phyloP scores from a whole-genome alignment of 306 rosid genomes.

The Comarum palustre region DNA sequence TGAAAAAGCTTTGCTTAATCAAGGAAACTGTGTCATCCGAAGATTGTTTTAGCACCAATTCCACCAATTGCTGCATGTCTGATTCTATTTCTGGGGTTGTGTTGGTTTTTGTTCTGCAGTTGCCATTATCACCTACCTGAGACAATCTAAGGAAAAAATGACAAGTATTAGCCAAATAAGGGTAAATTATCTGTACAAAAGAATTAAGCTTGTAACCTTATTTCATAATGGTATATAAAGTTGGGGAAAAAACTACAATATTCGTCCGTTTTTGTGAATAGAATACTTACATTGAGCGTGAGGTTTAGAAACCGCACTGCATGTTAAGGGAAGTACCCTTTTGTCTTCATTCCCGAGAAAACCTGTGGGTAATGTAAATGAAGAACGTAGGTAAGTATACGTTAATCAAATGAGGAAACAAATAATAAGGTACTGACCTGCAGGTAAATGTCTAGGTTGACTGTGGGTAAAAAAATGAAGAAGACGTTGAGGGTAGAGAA shows the following conservation, averaged over 20 bases:
- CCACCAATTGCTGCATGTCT: conserved; percentile 64
- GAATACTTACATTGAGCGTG: conserved; percentile 41
- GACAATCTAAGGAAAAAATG: background rate
- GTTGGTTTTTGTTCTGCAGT: background rate
- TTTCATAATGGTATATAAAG: background rate
- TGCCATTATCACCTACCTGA: conserved; percentile 43
- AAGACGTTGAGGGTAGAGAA: background rate
- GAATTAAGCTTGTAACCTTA: background rate
- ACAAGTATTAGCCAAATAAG: background rate
- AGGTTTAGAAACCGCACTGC: conserved; percentile 57
- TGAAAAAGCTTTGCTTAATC: conserved; percentile 64
- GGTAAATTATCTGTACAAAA: conserved; percentile 36
- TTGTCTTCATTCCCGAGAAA: conserved; percentile 40
- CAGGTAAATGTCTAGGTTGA: conserved; percentile 4
- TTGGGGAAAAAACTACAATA: too few species aligned
- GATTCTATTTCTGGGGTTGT: conserved; percentile 46
- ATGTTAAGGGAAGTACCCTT: conserved; percentile 36
- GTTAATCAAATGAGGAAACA: too few species aligned
- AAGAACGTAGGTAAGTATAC: background rate
- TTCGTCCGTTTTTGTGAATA: too few species aligned
- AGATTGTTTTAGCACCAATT: conserved; percentile 50
- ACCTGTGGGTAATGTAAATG: conserved; percentile 32
- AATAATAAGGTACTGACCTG: background rate
- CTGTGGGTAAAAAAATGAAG: background rate
- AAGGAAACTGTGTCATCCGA: conserved; percentile 37